Base-by-base conservation (phyloP, 164 flowering plant species). In the Chimonanthus praecox region DNA sequence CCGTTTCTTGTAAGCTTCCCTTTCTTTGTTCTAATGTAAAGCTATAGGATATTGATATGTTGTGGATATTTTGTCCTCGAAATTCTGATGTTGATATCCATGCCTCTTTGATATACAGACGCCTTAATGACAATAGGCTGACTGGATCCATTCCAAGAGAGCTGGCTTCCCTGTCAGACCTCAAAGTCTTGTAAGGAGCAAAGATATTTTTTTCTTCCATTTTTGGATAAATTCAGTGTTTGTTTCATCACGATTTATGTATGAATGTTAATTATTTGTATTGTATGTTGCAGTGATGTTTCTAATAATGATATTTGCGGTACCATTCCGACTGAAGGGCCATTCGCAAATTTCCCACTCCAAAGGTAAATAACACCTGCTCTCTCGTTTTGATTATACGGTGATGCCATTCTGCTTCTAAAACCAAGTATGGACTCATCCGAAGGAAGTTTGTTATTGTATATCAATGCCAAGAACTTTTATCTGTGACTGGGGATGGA, bases 121-220 rank as follows among this genome's bases (percentile, higher is more conserved):
- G 97, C 13, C 73, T 93, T 69, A 93, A 93, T 81, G 78, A 89
- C 78, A 93, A 93, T 86, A 89, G 83, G 77, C 85, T 93, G 4
- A 76, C 88, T 0, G 98, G 98, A 75, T 74, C 90, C 1, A 91
- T 93, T 67, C 98, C 98, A 6, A 87, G 94, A 82, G 94, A 88
- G 74, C 90, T 93, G 71, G 74, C 87, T 7, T 49, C 75, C 13
- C 92, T 93, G 58, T 81, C 92, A 2, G 82, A 83, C 75, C 95
- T 93, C 76, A 88, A 88, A 87, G 83, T 89, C 67, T 85, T 91
- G 95, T 93, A 84, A 87, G 98, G 78, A 11, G 3, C 20, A 46
- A 66, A 44, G 7, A 13, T 4, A 16, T 45, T 66, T 6, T 6
- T 9, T 8, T 2, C 47, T 66, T 66, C 18, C 45, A 3, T 69